phyloP scores from a whole-genome alignment of 2,329 filamentous ascomycete species.

The Periconia sp. region DNA sequence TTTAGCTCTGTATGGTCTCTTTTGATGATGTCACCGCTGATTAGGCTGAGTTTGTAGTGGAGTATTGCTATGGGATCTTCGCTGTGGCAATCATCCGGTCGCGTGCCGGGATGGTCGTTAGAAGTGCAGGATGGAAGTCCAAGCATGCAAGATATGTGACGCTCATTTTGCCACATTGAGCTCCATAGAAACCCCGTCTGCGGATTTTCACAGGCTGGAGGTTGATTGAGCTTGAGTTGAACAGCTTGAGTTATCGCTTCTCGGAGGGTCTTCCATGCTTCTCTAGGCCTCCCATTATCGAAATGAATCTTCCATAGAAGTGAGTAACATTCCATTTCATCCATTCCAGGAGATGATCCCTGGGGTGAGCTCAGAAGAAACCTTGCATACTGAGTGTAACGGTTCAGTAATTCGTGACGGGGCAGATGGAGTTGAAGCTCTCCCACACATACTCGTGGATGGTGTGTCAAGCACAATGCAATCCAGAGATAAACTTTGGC shows the following conservation, averaged over 20 bases:
- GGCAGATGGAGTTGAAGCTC: not conserved
- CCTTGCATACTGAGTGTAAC: not conserved
- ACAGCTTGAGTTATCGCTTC: not conserved
- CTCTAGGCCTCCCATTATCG: conserved; percentile 1
- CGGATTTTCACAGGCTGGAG: not conserved
- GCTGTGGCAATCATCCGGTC: not conserved
- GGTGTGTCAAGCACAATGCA: not conserved
- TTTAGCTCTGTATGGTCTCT: not conserved
- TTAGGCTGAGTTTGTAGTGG: not conserved
- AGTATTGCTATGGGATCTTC: not conserved
- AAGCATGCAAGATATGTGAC: conserved; percentile 3
- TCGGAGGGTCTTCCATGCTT: conserved; percentile 1
- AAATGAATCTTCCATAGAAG: conserved; percentile 2
- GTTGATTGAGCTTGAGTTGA: not conserved
- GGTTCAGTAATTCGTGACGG: not conserved
- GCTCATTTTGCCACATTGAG: conserved; percentile 1
- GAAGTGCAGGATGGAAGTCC: conserved; percentile 1
- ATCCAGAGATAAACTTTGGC: not conserved
- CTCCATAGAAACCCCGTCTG: not conserved
- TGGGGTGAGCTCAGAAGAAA: not conserved
- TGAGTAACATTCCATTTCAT: not conserved
- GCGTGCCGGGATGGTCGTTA: conserved; percentile 1
- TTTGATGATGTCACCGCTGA: not conserved
- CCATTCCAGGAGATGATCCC: not conserved
- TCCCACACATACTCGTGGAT: not conserved